Evolutionary conservation across 2,329 filamentous ascomycete species (phyloP).

Genomic region (Aspergillus quadricinctus): DNA sequence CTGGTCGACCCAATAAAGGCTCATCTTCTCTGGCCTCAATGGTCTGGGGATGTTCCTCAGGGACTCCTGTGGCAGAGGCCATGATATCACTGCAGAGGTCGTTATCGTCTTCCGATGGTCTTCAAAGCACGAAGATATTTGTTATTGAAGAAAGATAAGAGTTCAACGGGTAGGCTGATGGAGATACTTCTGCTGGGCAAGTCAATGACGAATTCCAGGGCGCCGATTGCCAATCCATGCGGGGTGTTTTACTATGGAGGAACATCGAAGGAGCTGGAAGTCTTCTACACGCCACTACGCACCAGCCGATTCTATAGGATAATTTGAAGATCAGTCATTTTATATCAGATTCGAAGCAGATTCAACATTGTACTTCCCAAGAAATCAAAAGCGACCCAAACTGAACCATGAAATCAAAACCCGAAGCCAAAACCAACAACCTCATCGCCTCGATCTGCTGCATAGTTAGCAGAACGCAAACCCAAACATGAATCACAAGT

Average conservation of each 20-base stretch:
- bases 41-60: slow-evolving; percentile 47
- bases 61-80: slow-evolving; percentile 66
- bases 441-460: not conserved
- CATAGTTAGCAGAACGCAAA: not conserved
- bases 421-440: not conserved
- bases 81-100: slow-evolving; percentile 40
- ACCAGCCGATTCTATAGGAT: not conserved
- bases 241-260: no score
- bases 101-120: not conserved
- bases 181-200: no score
- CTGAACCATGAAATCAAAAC: not conserved
- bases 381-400: not conserved
- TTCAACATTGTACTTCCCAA: not conserved
- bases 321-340: not conserved
- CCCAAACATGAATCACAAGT: not conserved
- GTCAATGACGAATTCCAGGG: not conserved
- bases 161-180: not conserved
- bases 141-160: not conserved
- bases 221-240: not conserved
- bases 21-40: slow-evolving; percentile 54
- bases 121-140: not conserved
- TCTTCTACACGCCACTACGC: not conserved
- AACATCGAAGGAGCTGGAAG: not conserved
- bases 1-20: slow-evolving; percentile 65
- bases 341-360: not conserved